Evolutionary conservation across 108 stramenopile species (phyloP), one percentile per base, ranked within the genome.

Genomic region (Stephanodiscus triporus): DNA sequence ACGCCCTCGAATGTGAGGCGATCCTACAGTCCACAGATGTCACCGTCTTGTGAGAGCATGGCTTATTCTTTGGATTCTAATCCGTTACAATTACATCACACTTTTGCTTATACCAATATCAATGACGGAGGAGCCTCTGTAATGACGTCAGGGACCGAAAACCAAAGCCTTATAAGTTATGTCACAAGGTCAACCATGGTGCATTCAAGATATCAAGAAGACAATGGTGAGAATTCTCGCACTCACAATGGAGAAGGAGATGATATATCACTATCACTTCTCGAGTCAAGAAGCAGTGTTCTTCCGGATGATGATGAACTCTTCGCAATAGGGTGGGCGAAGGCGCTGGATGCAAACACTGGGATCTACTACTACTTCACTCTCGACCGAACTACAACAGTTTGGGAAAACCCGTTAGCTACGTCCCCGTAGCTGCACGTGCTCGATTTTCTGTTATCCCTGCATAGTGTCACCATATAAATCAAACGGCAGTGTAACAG

Each of bases 331-430:
- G 94, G 94, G 40, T 95, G 94, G 94, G 91, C 94, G 22, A 95
- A 95, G 78, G 91, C 94, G 4, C 57, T 91, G 36, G 94, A 95
- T 80, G 77, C 87, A 16, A 90, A 86, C n/a, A 92, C 87, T 72
- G 91, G 90, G 48, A 70, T 72, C 53, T 90, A 89, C 68, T 95
- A 95, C 65, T 95, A 90, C 75, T 95, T 92, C 62, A 95, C 94
- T 19, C 82, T 95, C 4, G 94, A 95, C 73, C 83, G 94, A 50
- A 76, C 79, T 7, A 82, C 86, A 64, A 92, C 84, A 47, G 89
- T 92, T 0, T 95, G 94, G 94, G 91, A 92, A 19, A 95, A 92
- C 76, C 93, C 93, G 8, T 59, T 88, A 1, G 66, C 51, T 17
- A 20, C 50, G 40, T 64, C 72, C 30, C 72, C 62, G 0, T 72